Base-by-base conservation (phyloP, 192 early-diverging fungal genomes). In the Backusella luteola region DNA sequence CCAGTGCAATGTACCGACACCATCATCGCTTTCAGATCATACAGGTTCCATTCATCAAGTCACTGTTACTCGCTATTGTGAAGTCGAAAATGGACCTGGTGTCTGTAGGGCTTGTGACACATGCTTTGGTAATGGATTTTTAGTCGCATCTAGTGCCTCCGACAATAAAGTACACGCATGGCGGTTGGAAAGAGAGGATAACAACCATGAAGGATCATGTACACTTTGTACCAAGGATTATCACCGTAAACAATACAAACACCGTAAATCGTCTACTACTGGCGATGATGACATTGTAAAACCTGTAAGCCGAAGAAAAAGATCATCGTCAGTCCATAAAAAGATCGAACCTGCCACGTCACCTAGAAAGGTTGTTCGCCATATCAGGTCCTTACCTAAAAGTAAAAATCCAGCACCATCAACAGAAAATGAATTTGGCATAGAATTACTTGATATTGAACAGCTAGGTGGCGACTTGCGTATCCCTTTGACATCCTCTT, bases 41-140 rank as follows among this genome's bases (percentile, higher is more conserved):
- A 23, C 39, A 38, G 74, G 68, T 0, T n/a, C 69, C n/a, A 77
- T 83, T n/a, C 15, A 67, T 2, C 77, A 79, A 4, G 70, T 83
- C 7, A 72, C 66, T 19, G 75, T 83, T 11, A 71, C 81, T 0
- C 69, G 81, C 4, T 76, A 79, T 38, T 83, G 81, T 35, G 73
- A 77, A 11, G 77, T 76, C 0, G 81, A 83, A n/a, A 79, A 69
- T n/a, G 75, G 77, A 0, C 71, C 46, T 9, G 71, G 77, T 2
- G 38, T 56, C 14, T 76, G 70, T 41, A 53, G 78, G 15, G 75
- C 75, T 14, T 73, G 75, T 34, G 77, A 79, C 38, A 76, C 73
- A 6, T 83, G 81, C 59, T 79, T 79, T 21, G 74, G 81, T 12
- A 83, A 76, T 35, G 81, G 78, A 14, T 83, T 77, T 15, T 71